These are phyloP conservation scores for Tuber indicum DNA, from an alignment of 495 filamentous ascomycete genomes.

Conservation along the genomic window DNA sequence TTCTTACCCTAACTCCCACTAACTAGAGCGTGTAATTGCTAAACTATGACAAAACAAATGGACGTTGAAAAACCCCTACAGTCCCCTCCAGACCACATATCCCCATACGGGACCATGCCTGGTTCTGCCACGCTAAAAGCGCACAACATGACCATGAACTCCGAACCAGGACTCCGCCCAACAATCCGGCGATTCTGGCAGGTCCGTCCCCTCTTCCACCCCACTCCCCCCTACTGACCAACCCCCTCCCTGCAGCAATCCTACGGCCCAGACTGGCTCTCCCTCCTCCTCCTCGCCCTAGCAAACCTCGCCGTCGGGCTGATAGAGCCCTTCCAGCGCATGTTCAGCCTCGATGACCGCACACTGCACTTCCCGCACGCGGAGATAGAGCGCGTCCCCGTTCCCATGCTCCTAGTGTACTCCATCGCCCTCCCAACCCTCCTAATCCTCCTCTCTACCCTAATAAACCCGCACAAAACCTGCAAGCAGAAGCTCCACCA, in stretches of 20 bases:
- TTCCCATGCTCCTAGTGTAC: conserved; percentile 68
- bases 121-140: conserved; percentile 29
- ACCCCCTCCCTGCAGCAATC: conserved; percentile 51
- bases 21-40: not conserved
- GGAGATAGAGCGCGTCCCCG: conserved; percentile 72
- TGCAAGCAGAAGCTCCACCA: conserved; percentile 53
- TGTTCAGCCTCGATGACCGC: conserved; percentile 72
- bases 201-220: conserved; percentile 9
- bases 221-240: not conserved
- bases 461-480: conserved; percentile 48
- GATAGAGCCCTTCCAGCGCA: conserved; percentile 79
- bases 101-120: conserved; percentile 17
- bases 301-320: conserved; percentile 46
- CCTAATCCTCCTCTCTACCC: conserved; percentile 55
- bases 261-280: conserved; percentile 82
- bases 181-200: conserved; percentile 26
- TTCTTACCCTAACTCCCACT: not conserved
- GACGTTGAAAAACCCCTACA: not conserved
- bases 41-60: not conserved
- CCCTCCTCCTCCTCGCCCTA: conserved; percentile 56
- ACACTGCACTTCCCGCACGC: conserved; percentile 83
- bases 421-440: conserved; percentile 63
- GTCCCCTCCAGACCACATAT: not conserved
- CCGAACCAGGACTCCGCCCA: conserved; percentile 1
- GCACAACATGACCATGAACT: conserved; percentile 6